Evolutionary conservation across 116 monocot genomes (phyloP), one percentile per base, ranked within the genome.

Genomic region (Zostera marina): DNA sequence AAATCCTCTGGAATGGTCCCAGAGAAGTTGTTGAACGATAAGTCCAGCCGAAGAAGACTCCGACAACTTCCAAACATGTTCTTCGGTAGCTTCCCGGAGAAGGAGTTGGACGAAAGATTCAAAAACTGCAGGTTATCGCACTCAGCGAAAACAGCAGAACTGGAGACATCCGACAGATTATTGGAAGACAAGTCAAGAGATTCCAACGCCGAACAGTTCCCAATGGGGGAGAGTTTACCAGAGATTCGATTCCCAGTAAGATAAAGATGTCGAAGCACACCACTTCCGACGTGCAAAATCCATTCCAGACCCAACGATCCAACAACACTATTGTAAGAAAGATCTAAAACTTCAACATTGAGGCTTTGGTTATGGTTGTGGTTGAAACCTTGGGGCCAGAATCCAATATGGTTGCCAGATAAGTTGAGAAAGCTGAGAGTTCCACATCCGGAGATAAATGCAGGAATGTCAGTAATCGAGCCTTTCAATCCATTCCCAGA

Each of bases 11-110:
- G 81, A 11, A 85, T 8, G 11, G 12, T 9, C 4, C 81, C 81
- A 9, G 62, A 51, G 63, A 87, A 69, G 59, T 74, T 75, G 71
- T 87, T 87, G 52, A 58, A 73, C 12, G 81, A 78, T 41, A 86
- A 62, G 63, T 81, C 78, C 17, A 86, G 58, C 24, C 26, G 47
- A 44, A 22, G 11, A n/a, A 86, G 69, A 23, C 41, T 45, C 5
- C 67, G 25, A 64, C 72, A 77, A 19, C 21, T 45, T 9, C 71
- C 68, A 10, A 88, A 7, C 24, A 73, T 51, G 12, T 47, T 22
- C 32, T 15, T 38, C 10, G 75, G 75, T 21, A 75, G 15, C 3
- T 19, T 39, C 26, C 79, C 79, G 54, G 71, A 44, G 63, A 79
- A 22, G 9, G 40, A 13, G 67, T 74, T 74, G 42, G 24, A 44